Evolutionary conservation across 2,329 filamentous ascomycete genomes (phyloP).

Genomic region (Rhytidhysteron rufulum): DNA sequence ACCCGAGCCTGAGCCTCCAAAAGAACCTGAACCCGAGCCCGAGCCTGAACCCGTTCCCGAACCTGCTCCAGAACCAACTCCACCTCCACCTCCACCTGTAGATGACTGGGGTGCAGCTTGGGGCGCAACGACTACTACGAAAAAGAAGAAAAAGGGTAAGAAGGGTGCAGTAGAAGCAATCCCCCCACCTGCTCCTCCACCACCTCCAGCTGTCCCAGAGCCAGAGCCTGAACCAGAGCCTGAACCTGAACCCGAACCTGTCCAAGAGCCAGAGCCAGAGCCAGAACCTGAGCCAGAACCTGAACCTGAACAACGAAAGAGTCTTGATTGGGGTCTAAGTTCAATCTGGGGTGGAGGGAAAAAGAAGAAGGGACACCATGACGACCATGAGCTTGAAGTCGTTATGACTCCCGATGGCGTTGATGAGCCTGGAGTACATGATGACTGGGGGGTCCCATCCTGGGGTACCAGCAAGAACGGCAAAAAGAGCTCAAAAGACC

Average conservation of each 20-base stretch:
- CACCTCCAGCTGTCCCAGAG: conserved; percentile 14
- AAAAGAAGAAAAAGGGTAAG: conserved; percentile 49
- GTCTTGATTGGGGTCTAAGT: conserved; percentile 31
- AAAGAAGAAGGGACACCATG: conserved; percentile 43
- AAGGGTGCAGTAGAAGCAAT: conserved; percentile 40
- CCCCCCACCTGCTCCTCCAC: conserved; percentile 11
- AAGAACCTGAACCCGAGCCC: conserved; percentile 24
- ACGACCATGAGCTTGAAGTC: conserved; percentile 27
- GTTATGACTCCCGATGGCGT: conserved; percentile 45
- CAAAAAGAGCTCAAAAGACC: conserved; percentile 33
- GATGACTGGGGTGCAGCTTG: conserved; percentile 15
- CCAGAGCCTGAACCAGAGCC: conserved; percentile 23
- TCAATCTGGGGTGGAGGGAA: conserved; percentile 37
- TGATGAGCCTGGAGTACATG: conserved; percentile 49
- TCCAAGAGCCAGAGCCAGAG: conserved; percentile 24
- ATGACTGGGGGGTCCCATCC: conserved; percentile 56
- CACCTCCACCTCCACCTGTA: conserved; percentile 10
- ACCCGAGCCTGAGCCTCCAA: conserved; percentile 11
- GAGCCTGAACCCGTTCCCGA: conserved; percentile 27
- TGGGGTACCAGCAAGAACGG: conserved; percentile 48
- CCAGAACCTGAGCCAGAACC: conserved; percentile 28
- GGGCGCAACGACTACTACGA: conserved; percentile 11
- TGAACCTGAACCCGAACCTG: conserved; percentile 27
- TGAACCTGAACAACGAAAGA: conserved; percentile 27
- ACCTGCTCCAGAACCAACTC: conserved; percentile 26